phyloP scores from a whole-genome alignment of 176 grass and related monocot species.

The Chrysopogon serrulatus region DNA sequence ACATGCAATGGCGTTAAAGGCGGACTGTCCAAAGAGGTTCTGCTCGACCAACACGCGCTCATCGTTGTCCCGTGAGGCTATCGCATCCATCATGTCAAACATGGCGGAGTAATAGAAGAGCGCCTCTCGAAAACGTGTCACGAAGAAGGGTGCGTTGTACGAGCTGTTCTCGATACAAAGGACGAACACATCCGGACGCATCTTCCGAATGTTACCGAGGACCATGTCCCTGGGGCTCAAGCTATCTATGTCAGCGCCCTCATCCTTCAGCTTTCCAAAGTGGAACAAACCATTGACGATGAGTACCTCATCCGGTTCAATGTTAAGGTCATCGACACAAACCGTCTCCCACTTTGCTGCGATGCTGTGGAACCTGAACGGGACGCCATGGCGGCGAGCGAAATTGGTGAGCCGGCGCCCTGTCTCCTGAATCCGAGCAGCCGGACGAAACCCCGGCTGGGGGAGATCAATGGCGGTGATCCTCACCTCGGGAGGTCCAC shows the following conservation, averaged over 20 bases:
- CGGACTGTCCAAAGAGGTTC: not conserved
- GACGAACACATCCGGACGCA: conserved; percentile 40
- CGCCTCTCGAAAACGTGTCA: conserved; percentile 43
- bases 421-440: conserved; percentile 25
- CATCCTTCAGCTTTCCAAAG: conserved; percentile 35
- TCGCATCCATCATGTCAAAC: conserved; percentile 35
- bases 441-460: conserved; percentile 34
- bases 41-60: conserved; percentile 30
- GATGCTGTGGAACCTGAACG: conserved; percentile 35
- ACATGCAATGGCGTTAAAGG: conserved; percentile 44
- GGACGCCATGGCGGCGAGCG: conserved; percentile 14
- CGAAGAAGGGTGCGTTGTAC: conserved; percentile 27
- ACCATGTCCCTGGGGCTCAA: conserved; percentile 33
- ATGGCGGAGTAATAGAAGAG: conserved; percentile 22
- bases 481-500: conserved; percentile 38
- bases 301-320: conserved; percentile 26
- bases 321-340: not conserved
- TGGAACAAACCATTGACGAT: conserved; percentile 23
- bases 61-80: not conserved
- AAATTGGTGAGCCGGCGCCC: conserved; percentile 21
- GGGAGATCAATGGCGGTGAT: conserved; percentile 41
- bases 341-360: conserved; percentile 32
- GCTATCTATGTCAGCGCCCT: not conserved
- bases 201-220: conserved; percentile 25
- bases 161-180: conserved; percentile 41